These are phyloP conservation scores for Cucumis variabilis DNA, from an alignment of 331 rosid species.

Conservation along the genomic window DNA sequence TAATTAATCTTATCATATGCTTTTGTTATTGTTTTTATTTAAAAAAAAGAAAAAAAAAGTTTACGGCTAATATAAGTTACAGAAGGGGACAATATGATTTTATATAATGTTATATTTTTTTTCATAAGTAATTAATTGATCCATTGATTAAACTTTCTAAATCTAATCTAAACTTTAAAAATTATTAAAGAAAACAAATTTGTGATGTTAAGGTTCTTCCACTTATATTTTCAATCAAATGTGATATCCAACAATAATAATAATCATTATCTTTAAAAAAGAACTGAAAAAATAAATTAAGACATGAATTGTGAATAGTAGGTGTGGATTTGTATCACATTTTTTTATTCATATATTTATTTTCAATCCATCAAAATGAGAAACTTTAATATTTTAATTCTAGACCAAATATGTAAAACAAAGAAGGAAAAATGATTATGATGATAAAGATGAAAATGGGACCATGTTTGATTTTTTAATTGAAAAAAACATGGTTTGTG, in stretches of 20 bases:
- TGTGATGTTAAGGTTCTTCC: background rate
- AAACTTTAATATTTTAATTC: background rate
- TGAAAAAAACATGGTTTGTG: background rate
- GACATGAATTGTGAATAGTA: background rate
- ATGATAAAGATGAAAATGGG: slow-evolving; percentile 5
- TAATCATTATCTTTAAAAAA: too few species aligned
- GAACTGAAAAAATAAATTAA: background rate
- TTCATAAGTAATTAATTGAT: background rate
- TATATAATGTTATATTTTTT: background rate
- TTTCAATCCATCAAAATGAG: background rate
- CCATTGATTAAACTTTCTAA: background rate
- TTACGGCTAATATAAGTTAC: slow-evolving; percentile 12
- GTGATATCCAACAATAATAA: too few species aligned
- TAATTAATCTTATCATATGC: background rate
- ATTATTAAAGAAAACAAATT: background rate
- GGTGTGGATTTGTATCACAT: too few species aligned
- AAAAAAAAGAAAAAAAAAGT: too few species aligned
- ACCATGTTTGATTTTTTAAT: background rate
- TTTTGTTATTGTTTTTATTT: background rate
- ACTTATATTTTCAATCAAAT: background rate
- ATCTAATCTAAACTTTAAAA: background rate
- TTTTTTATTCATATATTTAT: slow-evolving; percentile 17
- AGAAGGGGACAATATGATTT: slow-evolving; percentile 13
- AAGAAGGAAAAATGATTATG: background rate
- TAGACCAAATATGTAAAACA: background rate